phyloP scores from a whole-genome alignment of 2,329 filamentous ascomycete genomes.

The Clarireedia homoeocarpa region DNA sequence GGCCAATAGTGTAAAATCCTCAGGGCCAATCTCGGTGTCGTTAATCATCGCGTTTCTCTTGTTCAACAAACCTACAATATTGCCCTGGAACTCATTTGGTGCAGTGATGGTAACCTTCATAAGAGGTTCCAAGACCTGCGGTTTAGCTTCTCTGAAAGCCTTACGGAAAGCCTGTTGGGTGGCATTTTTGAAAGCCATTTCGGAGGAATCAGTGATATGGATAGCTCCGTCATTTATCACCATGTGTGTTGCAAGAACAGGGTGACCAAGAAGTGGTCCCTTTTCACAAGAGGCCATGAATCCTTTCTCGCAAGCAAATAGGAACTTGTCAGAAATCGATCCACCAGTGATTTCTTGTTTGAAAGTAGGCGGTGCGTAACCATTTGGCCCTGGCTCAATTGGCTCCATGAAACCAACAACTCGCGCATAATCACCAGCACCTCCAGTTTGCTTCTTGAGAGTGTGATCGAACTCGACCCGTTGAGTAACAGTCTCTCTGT shows the following conservation, averaged over 20 bases:
- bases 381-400: slow-evolving; percentile 38
- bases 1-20: slow-evolving; percentile 87
- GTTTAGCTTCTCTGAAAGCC: slow-evolving; percentile 73
- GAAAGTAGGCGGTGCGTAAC: slow-evolving; percentile 68
- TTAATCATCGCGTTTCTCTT: slow-evolving; percentile 93
- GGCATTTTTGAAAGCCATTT: slow-evolving; percentile 90
- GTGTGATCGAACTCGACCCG: slow-evolving; percentile 84
- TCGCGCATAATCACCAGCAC: slow-evolving; percentile 89
- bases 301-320: slow-evolving; percentile 90
- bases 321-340: slow-evolving; percentile 89
- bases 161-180: slow-evolving; percentile 96
- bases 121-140: slow-evolving; percentile 83
- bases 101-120: slow-evolving; percentile 99
- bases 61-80: slow-evolving; percentile 89
- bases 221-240: slow-evolving; percentile 93
- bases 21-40: slow-evolving; percentile 86
- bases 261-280: slow-evolving; percentile 87
- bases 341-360: slow-evolving; percentile 84
- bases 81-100: slow-evolving; percentile 95
- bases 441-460: slow-evolving; percentile 90
- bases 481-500: slow-evolving; percentile 84
- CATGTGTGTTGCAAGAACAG: slow-evolving; percentile 84
- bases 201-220: slow-evolving; percentile 95
- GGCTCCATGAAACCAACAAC: slow-evolving; percentile 91
- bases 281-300: slow-evolving; percentile 77